phyloP scores from a whole-genome alignment of 1,284 basidiomycete species.

The Sutorius eximius region DNA sequence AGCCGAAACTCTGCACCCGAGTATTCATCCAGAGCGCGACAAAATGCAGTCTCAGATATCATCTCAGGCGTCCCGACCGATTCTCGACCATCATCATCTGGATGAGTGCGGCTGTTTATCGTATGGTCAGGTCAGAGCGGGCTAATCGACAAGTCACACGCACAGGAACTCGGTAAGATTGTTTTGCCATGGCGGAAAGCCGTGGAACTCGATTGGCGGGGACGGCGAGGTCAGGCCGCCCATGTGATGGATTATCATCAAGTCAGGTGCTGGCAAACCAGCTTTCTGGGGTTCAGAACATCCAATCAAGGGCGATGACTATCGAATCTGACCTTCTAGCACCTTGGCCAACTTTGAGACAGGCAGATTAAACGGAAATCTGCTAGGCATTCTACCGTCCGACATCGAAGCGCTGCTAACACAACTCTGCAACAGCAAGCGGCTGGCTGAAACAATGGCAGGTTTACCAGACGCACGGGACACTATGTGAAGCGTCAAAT shows the following conservation, averaged over 20 bases:
- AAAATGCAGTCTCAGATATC: conserved; percentile 56
- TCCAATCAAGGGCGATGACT: neutral
- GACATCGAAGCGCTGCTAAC: conserved; percentile 4
- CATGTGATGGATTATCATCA: conserved; percentile 69
- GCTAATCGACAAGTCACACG: conserved; percentile 28
- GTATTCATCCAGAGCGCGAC: conserved; percentile 69
- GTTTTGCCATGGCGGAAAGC: conserved; percentile 79
- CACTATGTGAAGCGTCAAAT: conserved; percentile 43
- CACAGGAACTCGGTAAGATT: conserved; percentile 75
- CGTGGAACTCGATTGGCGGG: conserved; percentile 60
- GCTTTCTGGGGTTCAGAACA: conserved; percentile 34
- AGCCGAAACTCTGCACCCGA: conserved; percentile 70
- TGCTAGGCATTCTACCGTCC: conserved; percentile 4
- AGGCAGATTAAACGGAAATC: conserved; percentile 37
- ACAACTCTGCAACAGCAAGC: conserved; percentile 32
- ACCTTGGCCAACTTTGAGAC: conserved; percentile 48
- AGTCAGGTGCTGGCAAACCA: conserved; percentile 64
- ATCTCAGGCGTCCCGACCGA: conserved; percentile 6
- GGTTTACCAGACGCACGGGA: conserved; percentile 53
- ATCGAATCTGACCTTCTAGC: conserved; percentile 54
- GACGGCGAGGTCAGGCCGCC: conserved; percentile 37
- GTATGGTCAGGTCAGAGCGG: conserved; percentile 8
- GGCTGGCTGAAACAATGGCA: conserved; percentile 46
- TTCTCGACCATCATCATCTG: conserved; percentile 15
- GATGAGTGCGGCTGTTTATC: conserved; percentile 24